Evolutionary conservation across 257 asterid genomes (phyloP), one percentile per base, ranked within the genome.

Genomic region (Gynochthodes officinalis): DNA sequence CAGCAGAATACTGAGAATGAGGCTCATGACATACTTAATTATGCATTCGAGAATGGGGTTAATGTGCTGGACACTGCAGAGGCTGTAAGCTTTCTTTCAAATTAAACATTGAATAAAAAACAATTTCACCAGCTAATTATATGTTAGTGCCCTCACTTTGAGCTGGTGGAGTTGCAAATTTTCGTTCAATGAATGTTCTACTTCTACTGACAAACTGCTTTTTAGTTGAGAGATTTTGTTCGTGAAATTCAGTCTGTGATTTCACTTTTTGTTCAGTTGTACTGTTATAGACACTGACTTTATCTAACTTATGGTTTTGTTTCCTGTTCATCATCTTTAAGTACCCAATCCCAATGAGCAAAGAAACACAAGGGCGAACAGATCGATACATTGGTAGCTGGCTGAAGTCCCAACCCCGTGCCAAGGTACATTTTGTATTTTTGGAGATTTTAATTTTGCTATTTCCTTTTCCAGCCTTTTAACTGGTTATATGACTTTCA

Each of bases 1-100:
- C 83, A 88, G 86, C 98, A 93, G 85, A 93, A 91, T 66, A 88
- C 97, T 8, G 98, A 93, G 86, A 89, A 86, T 76, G 98, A 93
- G 74, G 97, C 98, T 82, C 98, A 93, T 73, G 94, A 88, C 39
- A 87, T 80, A 63, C 97, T 93, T 52, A 82, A 81, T 72, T 89
- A 88, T 75, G 87, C 98, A 14, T 89, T 93, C 55, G 96, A 89
- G 50, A 82, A 86, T 23, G 98, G 98, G 60, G 83, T 93, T 72
- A 93, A 93, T 76, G 77, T 77, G 13, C 39, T 93, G 63, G 98
- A 93, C 79, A 93, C 97, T 52, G 85, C 97, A 43, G 98, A 93
- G 85, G 57, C 80, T 72, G 98, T 93, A 78, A 75, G 80, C 69
- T 52, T 65, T 68, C 55, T 65, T 21, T 27, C 23, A 28, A 75